Evolutionary conservation across 768 basidiomycete genomes (phyloP), one percentile per base, ranked within the genome.

Genomic region (Russula earlei): DNA sequence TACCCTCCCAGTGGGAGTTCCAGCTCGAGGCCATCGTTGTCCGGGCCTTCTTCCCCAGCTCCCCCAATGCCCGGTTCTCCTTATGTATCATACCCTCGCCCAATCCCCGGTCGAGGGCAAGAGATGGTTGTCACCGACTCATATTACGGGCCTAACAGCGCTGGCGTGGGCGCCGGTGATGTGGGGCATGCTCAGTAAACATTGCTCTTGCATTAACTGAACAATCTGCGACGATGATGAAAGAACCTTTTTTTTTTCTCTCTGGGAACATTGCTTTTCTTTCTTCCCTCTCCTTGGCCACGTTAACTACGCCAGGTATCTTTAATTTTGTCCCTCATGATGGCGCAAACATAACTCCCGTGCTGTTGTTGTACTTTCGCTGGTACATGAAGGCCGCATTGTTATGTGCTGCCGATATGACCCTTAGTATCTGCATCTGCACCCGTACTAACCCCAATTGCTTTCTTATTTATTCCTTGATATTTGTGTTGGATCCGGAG

Each of bases 141-240:
- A 5, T 62, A 52, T 37, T 62, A 62, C 43, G 54, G 61, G 11
- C 11, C 46, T 10, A 43, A 49, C 17, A n/a, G 29, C 4, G 52
- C 52, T 25, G 49, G 55, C 33, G 40, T 31, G 10, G 55, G 50
- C 15, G 31, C 56, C 12, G 15, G 2, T 15, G 24, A 24, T 4
- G 14, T 44, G 25, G 57, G 52, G 9, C 29, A 37, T 29, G 57
- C 57, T 7, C 57, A 49, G 1, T 58, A 36, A 54, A 27, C 11
- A 5, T 12, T 1, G 19, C 22, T 1, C 20, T 6, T 25, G 37
- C 22, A 3, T 14, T 2, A 17, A 24, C 38, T 41, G 20, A 20
- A 33, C 27, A 25, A 20, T 10, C 38, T 45, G 43, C 52, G 5
- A 10, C 29, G 10, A 31, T 10, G 29, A 31, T 10, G 29, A 31